Conservation (phyloP, 345 rosid species). For the Lepidium aucheri region DNA sequence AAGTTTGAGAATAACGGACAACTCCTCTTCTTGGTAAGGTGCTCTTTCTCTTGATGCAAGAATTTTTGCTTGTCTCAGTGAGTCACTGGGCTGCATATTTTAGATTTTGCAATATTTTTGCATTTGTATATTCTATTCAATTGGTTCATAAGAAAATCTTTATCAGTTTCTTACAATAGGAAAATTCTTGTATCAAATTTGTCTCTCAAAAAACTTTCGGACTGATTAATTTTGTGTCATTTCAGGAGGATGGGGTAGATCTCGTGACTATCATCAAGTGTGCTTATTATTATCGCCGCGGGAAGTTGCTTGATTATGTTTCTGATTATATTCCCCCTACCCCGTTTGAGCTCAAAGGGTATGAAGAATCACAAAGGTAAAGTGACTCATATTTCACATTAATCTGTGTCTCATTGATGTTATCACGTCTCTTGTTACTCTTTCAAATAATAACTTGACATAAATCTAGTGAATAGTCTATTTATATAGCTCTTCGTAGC, state of each 20-base stretch:
- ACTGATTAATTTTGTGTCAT: background rate
- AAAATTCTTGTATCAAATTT: background rate
- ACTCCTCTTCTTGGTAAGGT: conserved; percentile 63
- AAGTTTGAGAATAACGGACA: conserved; percentile 44
- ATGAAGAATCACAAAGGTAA: conserved; percentile 31
- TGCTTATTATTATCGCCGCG: conserved; percentile 45
- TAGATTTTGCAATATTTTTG: background rate
- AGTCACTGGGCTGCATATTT: background rate
- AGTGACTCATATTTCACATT: background rate
- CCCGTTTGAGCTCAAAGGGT: conserved; percentile 37
- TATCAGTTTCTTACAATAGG: background rate
- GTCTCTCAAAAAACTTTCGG: background rate
- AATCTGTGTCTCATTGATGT: background rate
- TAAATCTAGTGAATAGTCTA: background rate
- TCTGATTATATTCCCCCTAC: conserved; percentile 51
- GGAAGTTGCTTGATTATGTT: conserved; percentile 26
- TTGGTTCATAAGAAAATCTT: background rate
- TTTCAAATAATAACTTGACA: background rate
- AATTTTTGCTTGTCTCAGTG: background rate
- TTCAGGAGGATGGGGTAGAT: conserved; percentile 55
- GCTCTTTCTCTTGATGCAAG: conserved; percentile 14
- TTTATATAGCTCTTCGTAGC: background rate
- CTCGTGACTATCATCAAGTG: conserved; percentile 37
- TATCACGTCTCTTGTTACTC: background rate
- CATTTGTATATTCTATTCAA: background rate